Conservation (phyloP, 495 filamentous ascomycete genomes). For the Penicillium turbatum region DNA sequence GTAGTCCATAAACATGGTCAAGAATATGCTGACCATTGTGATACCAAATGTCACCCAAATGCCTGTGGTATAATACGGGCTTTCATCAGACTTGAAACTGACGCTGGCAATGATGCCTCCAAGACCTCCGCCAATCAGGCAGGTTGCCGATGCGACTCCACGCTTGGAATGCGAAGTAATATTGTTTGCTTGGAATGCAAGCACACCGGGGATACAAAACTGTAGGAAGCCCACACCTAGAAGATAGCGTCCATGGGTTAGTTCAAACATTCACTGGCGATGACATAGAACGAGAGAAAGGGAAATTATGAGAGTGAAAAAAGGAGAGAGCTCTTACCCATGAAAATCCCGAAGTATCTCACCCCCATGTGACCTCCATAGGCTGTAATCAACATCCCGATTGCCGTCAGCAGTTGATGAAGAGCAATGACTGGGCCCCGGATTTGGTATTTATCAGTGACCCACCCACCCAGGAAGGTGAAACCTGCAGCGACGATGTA, state of each 20-base stretch:
- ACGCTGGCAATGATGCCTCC: not conserved
- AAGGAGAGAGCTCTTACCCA: not conserved
- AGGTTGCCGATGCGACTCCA: not conserved
- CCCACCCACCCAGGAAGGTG: not conserved
- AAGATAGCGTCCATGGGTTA: not conserved
- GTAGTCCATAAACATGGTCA: not conserved
- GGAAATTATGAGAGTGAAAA: no score
- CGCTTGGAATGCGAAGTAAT: not conserved
- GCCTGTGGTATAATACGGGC: slow-evolving; percentile 1
- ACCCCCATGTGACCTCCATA: not conserved
- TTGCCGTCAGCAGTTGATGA: not conserved
- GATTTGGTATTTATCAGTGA: slow-evolving; percentile 2
- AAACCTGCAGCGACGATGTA: not conserved
- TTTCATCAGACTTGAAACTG: not conserved
- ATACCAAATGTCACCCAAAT: slow-evolving; percentile 1
- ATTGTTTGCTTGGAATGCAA: not conserved
- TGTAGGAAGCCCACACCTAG: slow-evolving; percentile 1
- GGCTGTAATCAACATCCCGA: not conserved
- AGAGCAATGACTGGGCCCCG: not conserved
- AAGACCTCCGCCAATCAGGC: not conserved
- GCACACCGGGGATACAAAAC: not conserved
- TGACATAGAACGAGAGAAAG: no score
- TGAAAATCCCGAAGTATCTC: not conserved
- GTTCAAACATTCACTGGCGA: no score
- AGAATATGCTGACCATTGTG: not conserved